Percentiles rank a stretch among this genome's conserved stretches.
Evolutionary conservation across 331 rosid genomes (phyloP).

Genomic region (Quercus lobata): DNA sequence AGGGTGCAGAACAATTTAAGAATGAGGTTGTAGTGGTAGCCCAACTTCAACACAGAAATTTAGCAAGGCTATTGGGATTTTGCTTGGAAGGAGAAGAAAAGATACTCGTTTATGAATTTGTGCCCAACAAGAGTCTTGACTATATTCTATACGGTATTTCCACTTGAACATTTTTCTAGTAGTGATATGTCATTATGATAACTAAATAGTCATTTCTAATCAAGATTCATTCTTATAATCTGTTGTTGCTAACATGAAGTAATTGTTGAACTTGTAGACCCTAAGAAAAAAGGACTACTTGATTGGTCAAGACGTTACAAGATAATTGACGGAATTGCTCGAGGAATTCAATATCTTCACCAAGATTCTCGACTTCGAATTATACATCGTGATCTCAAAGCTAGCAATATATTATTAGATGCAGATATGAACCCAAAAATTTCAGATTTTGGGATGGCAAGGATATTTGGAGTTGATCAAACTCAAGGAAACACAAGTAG

Average conservation of each 20-base stretch:
- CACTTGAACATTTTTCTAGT: background rate
- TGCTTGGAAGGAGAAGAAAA: conserved; percentile 41
- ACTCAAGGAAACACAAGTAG: conserved; percentile 18
- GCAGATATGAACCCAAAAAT: conserved; percentile 44
- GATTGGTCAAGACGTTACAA: conserved; percentile 41
- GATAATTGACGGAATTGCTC: conserved; percentile 44
- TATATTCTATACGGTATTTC: conserved; percentile 41
- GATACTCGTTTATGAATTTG: conserved; percentile 44
- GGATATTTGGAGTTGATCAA: conserved; percentile 34
- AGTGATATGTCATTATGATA: no score
- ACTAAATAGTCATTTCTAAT: background rate
- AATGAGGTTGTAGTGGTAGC: conserved; percentile 53
- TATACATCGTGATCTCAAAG: conserved; percentile 68
- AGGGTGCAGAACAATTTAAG: conserved; percentile 55
- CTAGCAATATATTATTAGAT: conserved; percentile 54
- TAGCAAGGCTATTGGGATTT: conserved; percentile 53
- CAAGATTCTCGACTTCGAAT: conserved; percentile 61
- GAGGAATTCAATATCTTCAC: conserved; percentile 60
- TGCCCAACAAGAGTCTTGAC: conserved; percentile 51
- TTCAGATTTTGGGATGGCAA: conserved; percentile 69
- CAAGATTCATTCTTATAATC: background rate
- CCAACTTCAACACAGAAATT: conserved; percentile 69
- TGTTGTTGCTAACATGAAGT: background rate
- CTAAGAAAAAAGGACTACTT: background rate
- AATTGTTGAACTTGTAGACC: conserved; percentile 18